Evolutionary conservation across 108 stramenopile species (phyloP).

Genomic region (Discostella stelligeroides): DNA sequence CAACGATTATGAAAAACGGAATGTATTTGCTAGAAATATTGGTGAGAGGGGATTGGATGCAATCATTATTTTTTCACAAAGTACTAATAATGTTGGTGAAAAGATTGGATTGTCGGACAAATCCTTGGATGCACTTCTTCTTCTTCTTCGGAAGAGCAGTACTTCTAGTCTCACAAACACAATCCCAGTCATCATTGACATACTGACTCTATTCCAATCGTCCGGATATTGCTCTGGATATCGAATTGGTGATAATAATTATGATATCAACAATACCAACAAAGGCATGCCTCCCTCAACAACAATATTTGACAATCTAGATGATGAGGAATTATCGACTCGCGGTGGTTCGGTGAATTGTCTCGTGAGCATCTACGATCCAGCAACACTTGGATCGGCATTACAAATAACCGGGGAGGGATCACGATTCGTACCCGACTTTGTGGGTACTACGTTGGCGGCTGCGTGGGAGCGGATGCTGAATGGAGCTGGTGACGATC

Average conservation of each 20-base stretch:
- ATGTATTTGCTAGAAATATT: conserved; percentile 61
- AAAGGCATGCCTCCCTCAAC: too few relatives aligned
- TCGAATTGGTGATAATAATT: conserved; percentile 49
- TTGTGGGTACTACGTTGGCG: conserved; percentile 72
- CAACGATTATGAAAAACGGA: conserved; percentile 56
- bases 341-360: conserved; percentile 64
- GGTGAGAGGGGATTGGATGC: conserved; percentile 49
- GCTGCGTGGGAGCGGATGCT: conserved; percentile 69
- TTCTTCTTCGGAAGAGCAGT: too few relatives aligned
- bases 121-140: conserved; percentile 11
- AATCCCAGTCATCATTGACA: conserved; percentile 49
- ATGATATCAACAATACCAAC: background rate
- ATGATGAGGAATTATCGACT: conserved; percentile 62
- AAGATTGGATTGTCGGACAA: conserved; percentile 30
- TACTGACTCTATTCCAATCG: conserved; percentile 57
- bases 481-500: too few relatives aligned
- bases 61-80: too few relatives aligned
- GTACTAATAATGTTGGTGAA: background rate
- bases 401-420: conserved; percentile 86
- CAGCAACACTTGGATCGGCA: conserved; percentile 71
- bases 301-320: conserved; percentile 76
- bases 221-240: conserved; percentile 51
- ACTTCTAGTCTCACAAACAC: conserved; percentile 54
- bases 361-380: conserved; percentile 67
- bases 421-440: conserved; percentile 80